Conservation (phyloP, 2,329 filamentous ascomycete genomes). For the Botrytis elliptica region DNA sequence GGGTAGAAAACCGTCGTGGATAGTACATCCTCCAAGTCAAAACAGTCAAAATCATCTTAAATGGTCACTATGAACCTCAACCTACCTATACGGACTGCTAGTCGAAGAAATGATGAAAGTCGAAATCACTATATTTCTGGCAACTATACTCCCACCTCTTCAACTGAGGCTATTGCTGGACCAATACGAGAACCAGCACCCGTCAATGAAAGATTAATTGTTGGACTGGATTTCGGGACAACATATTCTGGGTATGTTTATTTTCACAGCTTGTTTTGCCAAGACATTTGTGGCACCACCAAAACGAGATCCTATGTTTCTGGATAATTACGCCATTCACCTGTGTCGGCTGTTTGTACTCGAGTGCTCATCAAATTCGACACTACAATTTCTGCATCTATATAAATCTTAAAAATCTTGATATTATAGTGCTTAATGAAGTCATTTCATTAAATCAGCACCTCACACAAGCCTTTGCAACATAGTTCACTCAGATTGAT, state of each 20-base stretch:
- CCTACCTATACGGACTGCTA: conserved; percentile 36
- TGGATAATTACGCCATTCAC: background rate
- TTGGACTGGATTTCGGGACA: conserved; percentile 82
- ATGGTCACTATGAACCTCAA: conserved; percentile 37
- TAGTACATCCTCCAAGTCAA: conserved; percentile 14
- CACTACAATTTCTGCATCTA: background rate
- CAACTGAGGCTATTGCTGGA: conserved; percentile 62
- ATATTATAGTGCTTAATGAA: background rate
- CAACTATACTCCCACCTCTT: conserved; percentile 52
- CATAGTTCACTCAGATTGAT: background rate
- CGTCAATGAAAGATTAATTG: conserved; percentile 64
- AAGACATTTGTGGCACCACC: conserved; percentile 7
- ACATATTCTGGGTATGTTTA: conserved; percentile 67
- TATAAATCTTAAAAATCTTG: background rate
- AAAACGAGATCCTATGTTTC: background rate
- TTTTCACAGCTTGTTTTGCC: conserved; percentile 7
- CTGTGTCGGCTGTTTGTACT: background rate
- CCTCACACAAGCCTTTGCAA: background rate
- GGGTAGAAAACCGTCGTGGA: conserved; percentile 20
- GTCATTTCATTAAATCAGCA: background rate
- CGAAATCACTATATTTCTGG: conserved; percentile 33
- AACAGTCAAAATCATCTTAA: background rate
- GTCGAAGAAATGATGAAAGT: conserved; percentile 38
- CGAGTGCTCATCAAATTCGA: background rate
- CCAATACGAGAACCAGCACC: conserved; percentile 54